Percentiles rank a stretch among this genome's conserved stretches.
Evolutionary conservation across 2,329 filamentous ascomycete genomes (phyloP).

Genomic region (Sordariomycetes sp.): DNA sequence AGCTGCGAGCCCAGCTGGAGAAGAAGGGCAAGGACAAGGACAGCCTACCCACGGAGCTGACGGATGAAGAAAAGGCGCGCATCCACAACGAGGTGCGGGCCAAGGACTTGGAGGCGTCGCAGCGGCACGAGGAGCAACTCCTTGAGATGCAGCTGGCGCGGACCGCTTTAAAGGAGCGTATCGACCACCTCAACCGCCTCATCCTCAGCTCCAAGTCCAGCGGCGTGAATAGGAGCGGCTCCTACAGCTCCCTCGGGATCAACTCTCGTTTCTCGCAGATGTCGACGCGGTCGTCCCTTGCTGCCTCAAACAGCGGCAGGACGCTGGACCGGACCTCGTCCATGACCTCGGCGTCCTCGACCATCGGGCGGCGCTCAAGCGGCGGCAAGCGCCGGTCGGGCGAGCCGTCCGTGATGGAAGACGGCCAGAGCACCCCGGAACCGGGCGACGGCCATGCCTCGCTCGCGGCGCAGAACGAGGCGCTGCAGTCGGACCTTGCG

Average conservation of each 20-base stretch:
- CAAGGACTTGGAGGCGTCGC: slow-evolving; percentile 66
- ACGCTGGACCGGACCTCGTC: slow-evolving; percentile 54
- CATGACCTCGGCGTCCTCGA: slow-evolving; percentile 49
- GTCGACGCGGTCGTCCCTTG: slow-evolving; percentile 30
- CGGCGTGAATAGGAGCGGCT: slow-evolving; percentile 73
- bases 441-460: slow-evolving; percentile 80
- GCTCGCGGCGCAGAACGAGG: slow-evolving; percentile 69
- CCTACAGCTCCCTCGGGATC: slow-evolving; percentile 53
- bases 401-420: slow-evolving; percentile 27
- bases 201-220: slow-evolving; percentile 93
- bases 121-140: slow-evolving; percentile 92
- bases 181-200: slow-evolving; percentile 88
- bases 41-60: slow-evolving; percentile 16
- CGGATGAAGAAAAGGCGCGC: slow-evolving; percentile 45
- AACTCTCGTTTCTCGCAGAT: slow-evolving; percentile 49
- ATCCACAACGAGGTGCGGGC: slow-evolving; percentile 60
- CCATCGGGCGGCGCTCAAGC: slow-evolving; percentile 40
- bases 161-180: slow-evolving; percentile 91
- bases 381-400: slow-evolving; percentile 26
- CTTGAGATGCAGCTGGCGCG: slow-evolving; percentile 95
- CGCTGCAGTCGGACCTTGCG: slow-evolving; percentile 87
- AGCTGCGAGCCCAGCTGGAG: slow-evolving; percentile 70
- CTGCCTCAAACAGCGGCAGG: slow-evolving; percentile 10
- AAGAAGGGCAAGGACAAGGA: slow-evolving; percentile 59
- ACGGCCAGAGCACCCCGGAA: slow-evolving; percentile 63